A percentile compares a stretch with the other conserved stretches of the same genome.
These are phyloP conservation scores for Westerdykella sp. DNA, from an alignment of 2,329 filamentous ascomycete species.

Conservation along the genomic window DNA sequence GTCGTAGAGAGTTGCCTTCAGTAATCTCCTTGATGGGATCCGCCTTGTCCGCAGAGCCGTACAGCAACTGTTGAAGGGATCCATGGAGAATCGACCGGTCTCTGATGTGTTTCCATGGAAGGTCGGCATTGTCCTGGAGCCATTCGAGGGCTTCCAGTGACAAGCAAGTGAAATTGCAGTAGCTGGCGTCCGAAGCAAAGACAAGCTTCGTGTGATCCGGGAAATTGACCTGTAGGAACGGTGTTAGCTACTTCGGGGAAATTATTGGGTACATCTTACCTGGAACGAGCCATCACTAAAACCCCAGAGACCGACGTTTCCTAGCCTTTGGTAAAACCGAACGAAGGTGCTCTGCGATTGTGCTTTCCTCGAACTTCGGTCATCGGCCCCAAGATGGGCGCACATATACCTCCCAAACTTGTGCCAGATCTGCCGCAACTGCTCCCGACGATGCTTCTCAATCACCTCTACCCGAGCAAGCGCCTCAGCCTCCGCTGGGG, in stretches of 20 bases:
- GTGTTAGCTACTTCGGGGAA: neutral
- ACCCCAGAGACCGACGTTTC: slow-evolving; percentile 74
- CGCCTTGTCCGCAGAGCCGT: slow-evolving; percentile 46
- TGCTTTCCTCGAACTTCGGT: slow-evolving; percentile 45
- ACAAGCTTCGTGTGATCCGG: slow-evolving; percentile 84
- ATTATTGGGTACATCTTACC: slow-evolving; percentile 39
- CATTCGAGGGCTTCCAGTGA: slow-evolving; percentile 63
- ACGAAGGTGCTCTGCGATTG: slow-evolving; percentile 51
- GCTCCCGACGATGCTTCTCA: slow-evolving; percentile 53
- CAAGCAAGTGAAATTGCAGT: slow-evolving; percentile 73
- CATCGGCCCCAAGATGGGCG: slow-evolving; percentile 38
- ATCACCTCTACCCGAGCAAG: slow-evolving; percentile 56
- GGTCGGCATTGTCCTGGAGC: slow-evolving; percentile 55
- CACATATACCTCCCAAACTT: slow-evolving; percentile 67
- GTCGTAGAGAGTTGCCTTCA: slow-evolving; percentile 64
- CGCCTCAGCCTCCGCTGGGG: slow-evolving; percentile 56
- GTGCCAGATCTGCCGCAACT: slow-evolving; percentile 55
- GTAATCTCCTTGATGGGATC: slow-evolving; percentile 52
- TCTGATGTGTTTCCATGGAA: slow-evolving; percentile 61
- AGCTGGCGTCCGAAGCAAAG: slow-evolving; percentile 65
- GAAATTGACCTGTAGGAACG: slow-evolving; percentile 65
- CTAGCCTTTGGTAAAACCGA: slow-evolving; percentile 75
- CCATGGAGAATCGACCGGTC: slow-evolving; percentile 66
- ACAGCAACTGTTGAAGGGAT: slow-evolving; percentile 65
- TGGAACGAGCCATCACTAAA: slow-evolving; percentile 75